Evolutionary conservation across 2,329 filamentous ascomycete genomes (phyloP).

Genomic region (Cladosporium sp.): DNA sequence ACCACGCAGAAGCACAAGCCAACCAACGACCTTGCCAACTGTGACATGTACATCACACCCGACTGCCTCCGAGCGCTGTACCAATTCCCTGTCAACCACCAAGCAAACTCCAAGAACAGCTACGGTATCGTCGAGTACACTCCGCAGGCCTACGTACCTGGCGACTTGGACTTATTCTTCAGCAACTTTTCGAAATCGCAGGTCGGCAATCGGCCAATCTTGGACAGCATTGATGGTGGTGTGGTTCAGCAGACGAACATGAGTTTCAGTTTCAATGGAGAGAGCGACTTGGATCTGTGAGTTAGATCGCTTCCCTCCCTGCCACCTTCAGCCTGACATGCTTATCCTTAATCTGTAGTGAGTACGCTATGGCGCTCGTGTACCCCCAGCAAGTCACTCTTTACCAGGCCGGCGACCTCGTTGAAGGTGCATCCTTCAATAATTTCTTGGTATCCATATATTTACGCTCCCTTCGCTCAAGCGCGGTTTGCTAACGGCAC

Average conservation of each 20-base stretch:
- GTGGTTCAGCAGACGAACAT: constrained; percentile 40
- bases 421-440: constrained; percentile 32
- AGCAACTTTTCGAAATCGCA: constrained; percentile 37
- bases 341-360: constrained; percentile 32
- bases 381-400: constrained; percentile 50
- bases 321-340: constrained; percentile 38
- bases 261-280: constrained; percentile 39
- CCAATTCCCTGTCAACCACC: constrained; percentile 30
- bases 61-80: constrained; percentile 43
- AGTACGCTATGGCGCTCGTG: constrained; percentile 52
- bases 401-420: constrained; percentile 41
- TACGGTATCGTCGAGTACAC: constrained; percentile 52
- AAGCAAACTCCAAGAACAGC: constrained; percentile 45
- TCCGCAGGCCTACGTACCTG: constrained; percentile 46
- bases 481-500: constrained; percentile 29
- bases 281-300: constrained; percentile 51
- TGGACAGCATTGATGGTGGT: constrained; percentile 30
- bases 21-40: constrained; percentile 25
- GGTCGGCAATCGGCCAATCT: constrained; percentile 29
- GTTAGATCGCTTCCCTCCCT: constrained; percentile 21
- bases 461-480: constrained; percentile 48
- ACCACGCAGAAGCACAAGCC: not conserved
- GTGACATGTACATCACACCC: constrained; percentile 54
- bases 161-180: constrained; percentile 34
- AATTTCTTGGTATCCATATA: constrained; percentile 36